A percentile compares a stretch with the other conserved stretches of the same genome.
Evolutionary conservation across 768 basidiomycete species (phyloP).

Genomic region (Podaxis rugospora): DNA sequence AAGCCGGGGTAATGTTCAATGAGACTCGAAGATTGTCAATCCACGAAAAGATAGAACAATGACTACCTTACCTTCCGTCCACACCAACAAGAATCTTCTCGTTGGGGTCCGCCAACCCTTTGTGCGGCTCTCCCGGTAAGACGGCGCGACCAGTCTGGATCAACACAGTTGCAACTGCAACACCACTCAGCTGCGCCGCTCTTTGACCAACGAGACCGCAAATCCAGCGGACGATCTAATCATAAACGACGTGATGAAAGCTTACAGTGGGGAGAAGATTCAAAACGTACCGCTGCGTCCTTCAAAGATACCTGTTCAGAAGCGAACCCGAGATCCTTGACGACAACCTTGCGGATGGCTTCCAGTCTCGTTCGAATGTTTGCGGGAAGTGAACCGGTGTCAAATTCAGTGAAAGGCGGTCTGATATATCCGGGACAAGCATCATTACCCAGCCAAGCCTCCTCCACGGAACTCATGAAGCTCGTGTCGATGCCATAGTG

Average conservation of each 20-base stretch:
- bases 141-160: constrained; percentile 73
- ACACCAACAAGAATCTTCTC: constrained; percentile 77
- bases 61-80: constrained; percentile 70
- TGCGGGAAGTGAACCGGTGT: constrained; percentile 26
- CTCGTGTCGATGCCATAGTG: constrained; percentile 96
- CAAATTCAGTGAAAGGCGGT: constrained; percentile 34
- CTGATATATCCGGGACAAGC: constrained; percentile 22
- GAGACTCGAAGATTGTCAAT: constrained; percentile 44
- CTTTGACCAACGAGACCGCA: constrained; percentile 74
- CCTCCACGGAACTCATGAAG: constrained; percentile 81
- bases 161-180: constrained; percentile 82
- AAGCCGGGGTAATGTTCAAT: constrained; percentile 92
- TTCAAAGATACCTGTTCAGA: constrained; percentile 49
- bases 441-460: constrained; percentile 57
- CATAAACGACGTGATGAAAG: constrained; percentile 18
- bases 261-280: neutral
- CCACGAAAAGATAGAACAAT: neutral
- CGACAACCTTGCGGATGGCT: constrained; percentile 56
- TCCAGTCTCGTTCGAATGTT: constrained; percentile 37
- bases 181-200: constrained; percentile 79
- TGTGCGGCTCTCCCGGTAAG: constrained; percentile 33
- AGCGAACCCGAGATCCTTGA: constrained; percentile 56
- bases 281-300: constrained; percentile 47
- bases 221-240: constrained; percentile 76
- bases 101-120: constrained; percentile 26